A percentile compares a stretch with the other conserved stretches of the same genome.
phyloP scores from a whole-genome alignment of 2,329 filamentous ascomycete species.

The Colletotrichum gigasporum region DNA sequence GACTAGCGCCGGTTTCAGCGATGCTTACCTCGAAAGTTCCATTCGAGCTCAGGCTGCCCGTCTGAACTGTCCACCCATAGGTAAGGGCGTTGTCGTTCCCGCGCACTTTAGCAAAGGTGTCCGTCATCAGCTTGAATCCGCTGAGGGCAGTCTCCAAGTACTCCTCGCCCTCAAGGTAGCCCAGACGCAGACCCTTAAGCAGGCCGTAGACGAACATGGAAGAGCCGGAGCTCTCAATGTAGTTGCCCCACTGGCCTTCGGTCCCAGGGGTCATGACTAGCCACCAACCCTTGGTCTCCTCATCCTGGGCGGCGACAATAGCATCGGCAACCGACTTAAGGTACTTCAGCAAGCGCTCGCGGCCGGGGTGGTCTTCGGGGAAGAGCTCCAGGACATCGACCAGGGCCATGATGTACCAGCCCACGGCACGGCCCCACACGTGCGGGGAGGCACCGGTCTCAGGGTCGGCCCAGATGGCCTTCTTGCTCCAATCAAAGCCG shows the following conservation, averaged over 20 bases:
- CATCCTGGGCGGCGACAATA: conserved; percentile 52
- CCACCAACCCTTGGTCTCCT: conserved; percentile 47
- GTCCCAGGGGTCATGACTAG: conserved; percentile 46
- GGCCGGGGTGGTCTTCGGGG: conserved; percentile 45
- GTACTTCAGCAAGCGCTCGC: conserved; percentile 48
- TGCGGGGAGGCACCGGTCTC: conserved; percentile 56
- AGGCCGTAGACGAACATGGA: conserved; percentile 49
- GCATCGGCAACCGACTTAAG: conserved; percentile 52
- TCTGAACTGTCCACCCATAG: conserved; percentile 44
- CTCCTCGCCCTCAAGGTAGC: conserved; percentile 38
- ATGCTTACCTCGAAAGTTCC: conserved; percentile 50
- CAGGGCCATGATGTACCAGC: conserved; percentile 47
- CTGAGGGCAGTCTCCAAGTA: conserved; percentile 51
- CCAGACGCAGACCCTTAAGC: conserved; percentile 45
- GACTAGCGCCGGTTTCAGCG: not conserved
- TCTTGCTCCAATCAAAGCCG: conserved; percentile 59
- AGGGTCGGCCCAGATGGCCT: conserved; percentile 57
- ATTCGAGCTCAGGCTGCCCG: conserved; percentile 46
- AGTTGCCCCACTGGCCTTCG: conserved; percentile 43
- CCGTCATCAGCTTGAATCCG: conserved; percentile 53
- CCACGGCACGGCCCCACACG: conserved; percentile 61
- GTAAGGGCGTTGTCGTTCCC: conserved; percentile 55
- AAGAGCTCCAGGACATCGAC: conserved; percentile 57
- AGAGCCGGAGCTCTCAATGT: conserved; percentile 47
- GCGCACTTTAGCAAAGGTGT: conserved; percentile 53